Conservation (phyloP, 2,329 filamentous ascomycete species). For the Trichoderma citrinoviride region DNA sequence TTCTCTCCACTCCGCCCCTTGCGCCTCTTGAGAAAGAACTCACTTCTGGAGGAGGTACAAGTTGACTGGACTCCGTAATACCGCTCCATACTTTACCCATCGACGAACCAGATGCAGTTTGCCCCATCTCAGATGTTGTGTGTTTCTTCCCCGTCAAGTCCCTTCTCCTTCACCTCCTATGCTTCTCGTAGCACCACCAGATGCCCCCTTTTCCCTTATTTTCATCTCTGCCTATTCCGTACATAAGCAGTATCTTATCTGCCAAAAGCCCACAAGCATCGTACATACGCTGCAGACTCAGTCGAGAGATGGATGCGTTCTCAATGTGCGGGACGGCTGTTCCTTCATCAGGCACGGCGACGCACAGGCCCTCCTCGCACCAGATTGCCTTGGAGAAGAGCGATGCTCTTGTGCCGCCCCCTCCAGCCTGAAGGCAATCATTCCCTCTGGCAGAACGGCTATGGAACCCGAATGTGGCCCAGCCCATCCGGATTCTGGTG, state of each 20-base stretch:
- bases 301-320: background rate
- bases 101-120: constrained; percentile 8
- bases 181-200: background rate
- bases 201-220: background rate
- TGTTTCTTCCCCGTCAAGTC: background rate
- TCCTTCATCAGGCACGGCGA: constrained; percentile 19
- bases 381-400: background rate
- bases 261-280: background rate
- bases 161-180: constrained; percentile 10
- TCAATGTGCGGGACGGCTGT: constrained; percentile 13
- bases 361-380: constrained; percentile 3
- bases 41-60: no score
- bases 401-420: background rate
- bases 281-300: background rate
- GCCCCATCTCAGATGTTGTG: constrained; percentile 13
- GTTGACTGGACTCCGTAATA: no score
- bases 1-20: background rate
- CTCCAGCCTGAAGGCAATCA: background rate
- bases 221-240: background rate
- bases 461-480: constrained; percentile 23
- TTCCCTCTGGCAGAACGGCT: constrained; percentile 11
- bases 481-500: constrained; percentile 7
- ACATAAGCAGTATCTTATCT: background rate
- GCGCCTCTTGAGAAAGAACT: background rate
- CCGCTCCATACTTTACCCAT: background rate